Evolutionary conservation across 2,329 filamentous ascomycete genomes (phyloP).

Genomic region (Diaporthe batatas): DNA sequence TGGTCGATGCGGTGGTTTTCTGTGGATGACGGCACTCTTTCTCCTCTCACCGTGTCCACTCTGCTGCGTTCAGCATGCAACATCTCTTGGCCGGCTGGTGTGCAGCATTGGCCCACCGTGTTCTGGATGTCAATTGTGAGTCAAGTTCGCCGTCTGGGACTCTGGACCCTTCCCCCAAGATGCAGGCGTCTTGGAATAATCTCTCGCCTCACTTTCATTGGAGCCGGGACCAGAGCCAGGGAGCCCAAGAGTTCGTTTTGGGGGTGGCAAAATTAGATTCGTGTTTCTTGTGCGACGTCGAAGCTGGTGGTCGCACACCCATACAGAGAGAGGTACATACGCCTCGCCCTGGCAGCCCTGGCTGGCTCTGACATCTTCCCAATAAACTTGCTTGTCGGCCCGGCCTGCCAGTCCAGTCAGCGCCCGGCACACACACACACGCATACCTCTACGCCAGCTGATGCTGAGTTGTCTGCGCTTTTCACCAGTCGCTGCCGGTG

Average conservation of each 20-base stretch:
- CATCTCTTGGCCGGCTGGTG: constrained; percentile 12
- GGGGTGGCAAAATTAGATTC: constrained; percentile 35
- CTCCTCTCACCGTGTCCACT: constrained; percentile 25
- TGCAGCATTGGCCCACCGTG: neutral
- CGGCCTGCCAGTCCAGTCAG: constrained; percentile 8
- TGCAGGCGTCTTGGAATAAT: constrained; percentile 17
- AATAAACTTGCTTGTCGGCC: neutral
- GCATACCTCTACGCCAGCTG: neutral
- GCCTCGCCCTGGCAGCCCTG: neutral
- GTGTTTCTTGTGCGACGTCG: constrained; percentile 21
- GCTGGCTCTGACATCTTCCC: neutral
- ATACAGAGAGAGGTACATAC: neutral
- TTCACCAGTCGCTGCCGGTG: constrained; percentile 29
- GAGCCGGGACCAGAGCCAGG: constrained; percentile 14
- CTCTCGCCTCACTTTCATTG: constrained; percentile 3
- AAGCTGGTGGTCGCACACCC: neutral
- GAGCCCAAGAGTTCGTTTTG: constrained; percentile 22
- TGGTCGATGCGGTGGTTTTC: constrained; percentile 1
- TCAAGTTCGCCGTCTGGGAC: neutral
- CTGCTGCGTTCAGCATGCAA: constrained; percentile 22
- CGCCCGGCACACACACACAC: constrained; percentile 22
- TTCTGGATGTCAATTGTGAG: constrained; percentile 18
- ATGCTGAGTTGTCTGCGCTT: constrained; percentile 26
- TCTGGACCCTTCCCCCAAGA: neutral
- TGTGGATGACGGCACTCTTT: constrained; percentile 28